phyloP scores from a whole-genome alignment of 2,329 filamentous ascomycete species.

The Cladophialophora carrionii region DNA sequence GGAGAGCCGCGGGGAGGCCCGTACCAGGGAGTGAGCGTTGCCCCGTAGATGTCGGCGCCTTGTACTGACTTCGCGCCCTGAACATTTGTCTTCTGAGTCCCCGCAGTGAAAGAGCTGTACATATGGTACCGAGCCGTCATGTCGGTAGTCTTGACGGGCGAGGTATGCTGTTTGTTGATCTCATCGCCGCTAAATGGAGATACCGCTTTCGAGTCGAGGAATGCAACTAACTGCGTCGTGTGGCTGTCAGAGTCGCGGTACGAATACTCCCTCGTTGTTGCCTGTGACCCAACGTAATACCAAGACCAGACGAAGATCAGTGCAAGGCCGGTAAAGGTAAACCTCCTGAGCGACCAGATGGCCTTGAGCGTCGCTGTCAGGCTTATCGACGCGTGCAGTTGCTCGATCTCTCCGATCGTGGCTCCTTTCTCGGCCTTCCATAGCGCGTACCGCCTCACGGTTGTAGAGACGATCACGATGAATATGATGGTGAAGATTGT shows the following conservation, averaged over 20 bases:
- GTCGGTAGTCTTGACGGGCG: constrained; percentile 11
- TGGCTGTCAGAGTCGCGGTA: constrained; percentile 13
- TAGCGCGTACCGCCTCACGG: constrained; percentile 24
- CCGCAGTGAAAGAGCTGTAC: constrained; percentile 21
- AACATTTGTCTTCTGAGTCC: constrained; percentile 18
- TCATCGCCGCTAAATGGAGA: constrained; percentile 17
- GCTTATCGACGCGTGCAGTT: constrained; percentile 27
- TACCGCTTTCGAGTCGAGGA: constrained; percentile 5
- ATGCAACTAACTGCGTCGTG: constrained; percentile 13
- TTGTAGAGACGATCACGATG: constrained; percentile 27
- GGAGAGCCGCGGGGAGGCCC: constrained; percentile 11
- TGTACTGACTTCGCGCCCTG: constrained; percentile 15
- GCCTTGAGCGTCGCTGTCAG: constrained; percentile 26
- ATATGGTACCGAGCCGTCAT: constrained; percentile 22
- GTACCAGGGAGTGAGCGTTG: constrained; percentile 23
- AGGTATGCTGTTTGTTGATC: constrained; percentile 15
- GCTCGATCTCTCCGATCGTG: constrained; percentile 25
- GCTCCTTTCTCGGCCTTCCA: constrained; percentile 29
- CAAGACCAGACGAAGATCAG: constrained; percentile 25
- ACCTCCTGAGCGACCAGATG: constrained; percentile 24
- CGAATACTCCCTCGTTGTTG: constrained; percentile 17
- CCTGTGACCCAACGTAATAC: constrained; percentile 31
- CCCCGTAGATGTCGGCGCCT: constrained; percentile 22
- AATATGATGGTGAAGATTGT: constrained; percentile 31
- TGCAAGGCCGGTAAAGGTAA: constrained; percentile 16